A percentile compares a stretch with the other conserved stretches of the same genome.
phyloP scores from a whole-genome alignment of 345 rosid genomes.

The Hypericum perforatum region DNA sequence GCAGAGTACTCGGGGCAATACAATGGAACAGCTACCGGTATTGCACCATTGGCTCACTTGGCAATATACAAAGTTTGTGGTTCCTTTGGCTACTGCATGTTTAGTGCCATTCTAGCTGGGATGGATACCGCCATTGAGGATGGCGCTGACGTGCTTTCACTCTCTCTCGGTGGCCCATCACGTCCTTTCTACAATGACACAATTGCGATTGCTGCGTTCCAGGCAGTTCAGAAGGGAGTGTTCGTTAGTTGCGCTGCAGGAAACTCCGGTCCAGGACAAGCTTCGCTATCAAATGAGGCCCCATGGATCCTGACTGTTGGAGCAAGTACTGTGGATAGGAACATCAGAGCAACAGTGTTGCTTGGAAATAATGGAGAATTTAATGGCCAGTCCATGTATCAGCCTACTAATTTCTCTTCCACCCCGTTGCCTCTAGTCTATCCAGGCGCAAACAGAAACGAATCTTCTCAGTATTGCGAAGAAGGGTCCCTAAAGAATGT shows the following conservation, averaged over 20 bases:
- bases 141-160: conserved; percentile 2
- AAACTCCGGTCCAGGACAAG: neutral
- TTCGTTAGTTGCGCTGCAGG: conserved; percentile 2
- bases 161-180: neutral
- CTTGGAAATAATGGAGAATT: neutral
- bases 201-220: neutral
- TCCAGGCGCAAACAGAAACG: neutral
- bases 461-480: neutral
- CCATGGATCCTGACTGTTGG: conserved; percentile 1
- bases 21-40: neutral
- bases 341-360: neutral
- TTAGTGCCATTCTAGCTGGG: neutral
- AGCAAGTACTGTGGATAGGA: neutral
- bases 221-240: neutral
- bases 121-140: neutral
- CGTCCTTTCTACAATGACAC: neutral
- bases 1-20: neutral
- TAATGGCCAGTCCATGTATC: neutral
- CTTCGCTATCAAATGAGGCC: neutral
- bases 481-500: neutral
- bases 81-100: neutral
- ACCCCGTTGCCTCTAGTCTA: neutral
- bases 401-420: neutral
- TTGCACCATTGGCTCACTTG: conserved; percentile 1
- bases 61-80: conserved; percentile 2